Percentiles rank a stretch among this genome's conserved stretches.
phyloP scores from a whole-genome alignment of 257 asterid species.

The Cynanchum wilfordii region DNA sequence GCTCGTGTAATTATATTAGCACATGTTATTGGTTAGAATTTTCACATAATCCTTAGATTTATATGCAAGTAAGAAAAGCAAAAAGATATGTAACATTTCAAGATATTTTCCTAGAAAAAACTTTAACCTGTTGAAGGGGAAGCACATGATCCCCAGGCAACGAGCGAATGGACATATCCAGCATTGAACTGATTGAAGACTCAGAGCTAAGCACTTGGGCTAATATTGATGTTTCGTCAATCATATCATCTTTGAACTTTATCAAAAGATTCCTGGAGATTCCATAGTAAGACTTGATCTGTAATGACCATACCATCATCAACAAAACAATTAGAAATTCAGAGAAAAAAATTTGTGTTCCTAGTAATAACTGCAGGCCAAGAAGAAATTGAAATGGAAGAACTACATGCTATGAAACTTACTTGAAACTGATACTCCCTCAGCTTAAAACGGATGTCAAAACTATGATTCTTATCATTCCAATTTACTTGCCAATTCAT shows the following conservation, averaged over 20 bases:
- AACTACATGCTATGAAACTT: background rate
- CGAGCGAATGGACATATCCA: conserved; percentile 85
- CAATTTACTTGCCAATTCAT: no score
- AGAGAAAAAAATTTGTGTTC: background rate
- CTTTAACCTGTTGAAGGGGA: conserved; percentile 84
- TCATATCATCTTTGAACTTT: conserved; percentile 85
- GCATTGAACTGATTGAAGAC: conserved; percentile 81
- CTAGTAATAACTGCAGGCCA: background rate
- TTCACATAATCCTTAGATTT: no score
- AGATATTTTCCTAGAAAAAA: conserved; percentile 3
- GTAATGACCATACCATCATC: conserved; percentile 18
- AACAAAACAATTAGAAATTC: background rate
- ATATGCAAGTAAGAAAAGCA: background rate
- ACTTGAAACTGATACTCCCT: background rate
- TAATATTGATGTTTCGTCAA: conserved; percentile 80
- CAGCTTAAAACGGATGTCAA: no score
- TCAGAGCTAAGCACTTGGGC: conserved; percentile 95
- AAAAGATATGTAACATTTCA: conserved; percentile 1
- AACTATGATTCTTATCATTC: no score
- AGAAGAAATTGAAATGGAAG: background rate
- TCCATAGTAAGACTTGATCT: conserved; percentile 90
- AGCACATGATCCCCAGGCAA: conserved; percentile 92
- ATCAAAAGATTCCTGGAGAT: conserved; percentile 78
- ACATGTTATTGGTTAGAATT: no score
- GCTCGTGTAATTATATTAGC: background rate